These are phyloP conservation scores for Epichloe gansuensis DNA, from an alignment of 2,329 filamentous ascomycete species.

Conservation along the genomic window DNA sequence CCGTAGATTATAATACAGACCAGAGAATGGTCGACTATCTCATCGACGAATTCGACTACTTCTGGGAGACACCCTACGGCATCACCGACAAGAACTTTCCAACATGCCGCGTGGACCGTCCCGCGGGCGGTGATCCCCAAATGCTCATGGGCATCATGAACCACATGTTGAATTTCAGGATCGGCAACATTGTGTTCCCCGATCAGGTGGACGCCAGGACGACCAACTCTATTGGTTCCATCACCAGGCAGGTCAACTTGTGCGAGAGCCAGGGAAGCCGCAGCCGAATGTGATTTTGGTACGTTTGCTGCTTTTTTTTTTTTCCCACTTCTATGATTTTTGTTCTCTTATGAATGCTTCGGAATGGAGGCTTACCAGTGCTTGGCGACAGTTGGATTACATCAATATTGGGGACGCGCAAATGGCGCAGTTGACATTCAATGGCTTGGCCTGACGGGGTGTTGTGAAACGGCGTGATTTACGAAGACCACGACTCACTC, in stretches of 20 bases:
- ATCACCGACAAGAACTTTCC: slow-evolving; percentile 47
- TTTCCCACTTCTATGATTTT: not conserved
- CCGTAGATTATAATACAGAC: slow-evolving; percentile 46
- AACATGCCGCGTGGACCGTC: slow-evolving; percentile 54
- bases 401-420: slow-evolving; percentile 29
- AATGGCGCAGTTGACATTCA: slow-evolving; percentile 24
- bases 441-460: slow-evolving; percentile 18
- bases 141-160: slow-evolving; percentile 34
- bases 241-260: slow-evolving; percentile 17
- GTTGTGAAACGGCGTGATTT: not conserved
- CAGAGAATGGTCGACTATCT: slow-evolving; percentile 45
- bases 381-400: slow-evolving; percentile 27
- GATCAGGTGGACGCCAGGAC: slow-evolving; percentile 16
- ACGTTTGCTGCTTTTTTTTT: not conserved
- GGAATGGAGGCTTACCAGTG: slow-evolving; percentile 8
- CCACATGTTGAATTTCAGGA: slow-evolving; percentile 22
- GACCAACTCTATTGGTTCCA: slow-evolving; percentile 25
- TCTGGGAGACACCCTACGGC: slow-evolving; percentile 64
- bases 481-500: not conserved
- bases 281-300: slow-evolving; percentile 25
- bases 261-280: slow-evolving; percentile 14
- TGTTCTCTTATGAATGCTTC: not conserved
- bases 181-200: slow-evolving; percentile 24
- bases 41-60: slow-evolving; percentile 49
- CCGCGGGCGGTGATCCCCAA: slow-evolving; percentile 27